phyloP scores from a whole-genome alignment of 1,284 basidiomycete species.

The Cutaneotrichosporon sp. region DNA sequence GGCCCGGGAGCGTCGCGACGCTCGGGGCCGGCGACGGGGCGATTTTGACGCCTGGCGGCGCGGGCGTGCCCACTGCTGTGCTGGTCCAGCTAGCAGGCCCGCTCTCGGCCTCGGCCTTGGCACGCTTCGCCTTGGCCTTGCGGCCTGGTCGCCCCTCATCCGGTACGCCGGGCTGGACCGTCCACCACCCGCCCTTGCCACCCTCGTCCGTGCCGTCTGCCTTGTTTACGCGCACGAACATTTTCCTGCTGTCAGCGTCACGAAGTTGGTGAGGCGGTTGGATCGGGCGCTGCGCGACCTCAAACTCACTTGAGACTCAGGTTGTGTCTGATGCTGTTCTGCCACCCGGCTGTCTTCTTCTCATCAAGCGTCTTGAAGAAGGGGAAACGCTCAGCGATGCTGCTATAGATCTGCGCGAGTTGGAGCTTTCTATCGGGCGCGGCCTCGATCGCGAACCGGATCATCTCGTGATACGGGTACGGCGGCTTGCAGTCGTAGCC shows the following conservation, averaged over 20 bases:
- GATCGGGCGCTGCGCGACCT: background rate
- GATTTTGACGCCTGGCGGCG: background rate
- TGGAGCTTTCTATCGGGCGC: conserved; percentile 48
- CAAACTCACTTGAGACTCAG: conserved; percentile 48
- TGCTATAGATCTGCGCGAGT: conserved; percentile 50
- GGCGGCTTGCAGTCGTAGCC: conserved; percentile 52
- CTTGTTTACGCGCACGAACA: conserved; percentile 53
- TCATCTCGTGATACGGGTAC: conserved; percentile 53
- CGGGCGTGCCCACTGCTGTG: conserved; percentile 8
- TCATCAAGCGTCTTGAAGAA: conserved; percentile 53
- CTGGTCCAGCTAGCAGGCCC: background rate
- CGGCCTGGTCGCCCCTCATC: conserved; percentile 51
- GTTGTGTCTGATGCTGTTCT: conserved; percentile 53
- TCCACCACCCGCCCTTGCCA: conserved; percentile 54
- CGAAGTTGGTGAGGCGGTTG: background rate
- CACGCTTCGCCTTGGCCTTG: conserved; percentile 44
- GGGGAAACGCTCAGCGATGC: conserved; percentile 51
- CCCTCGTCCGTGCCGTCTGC: conserved; percentile 46
- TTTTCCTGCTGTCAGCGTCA: conserved; percentile 42
- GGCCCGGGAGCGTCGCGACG: background rate
- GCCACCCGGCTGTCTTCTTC: conserved; percentile 52
- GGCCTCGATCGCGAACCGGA: conserved; percentile 50
- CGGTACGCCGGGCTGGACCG: conserved; percentile 49
- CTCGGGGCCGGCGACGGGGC: conserved; percentile 1
- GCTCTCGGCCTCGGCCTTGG: conserved; percentile 7